Evolutionary conservation across 768 basidiomycete genomes (phyloP).

Genomic region (Filobasidium floriforme): DNA sequence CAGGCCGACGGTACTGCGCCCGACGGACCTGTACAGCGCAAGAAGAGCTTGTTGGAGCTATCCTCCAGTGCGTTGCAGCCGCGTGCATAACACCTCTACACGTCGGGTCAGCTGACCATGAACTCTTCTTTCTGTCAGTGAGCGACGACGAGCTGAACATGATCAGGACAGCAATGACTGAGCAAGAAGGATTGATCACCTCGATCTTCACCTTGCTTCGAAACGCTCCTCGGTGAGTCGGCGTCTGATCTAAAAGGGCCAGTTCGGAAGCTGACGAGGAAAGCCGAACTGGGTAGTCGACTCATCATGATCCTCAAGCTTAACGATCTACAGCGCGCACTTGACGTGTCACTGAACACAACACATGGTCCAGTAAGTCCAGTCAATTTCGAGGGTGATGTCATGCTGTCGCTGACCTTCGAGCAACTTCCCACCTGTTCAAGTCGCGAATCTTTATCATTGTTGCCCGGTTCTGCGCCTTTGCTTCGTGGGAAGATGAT

Average conservation of each 20-base stretch:
- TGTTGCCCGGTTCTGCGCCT: conserved; percentile 75
- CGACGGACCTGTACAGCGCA: neutral
- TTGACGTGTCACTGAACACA: conserved; percentile 77
- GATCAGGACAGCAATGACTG: conserved; percentile 72
- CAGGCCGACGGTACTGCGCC: conserved; percentile 5
- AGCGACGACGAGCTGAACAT: conserved; percentile 70
- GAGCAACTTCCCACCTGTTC: neutral
- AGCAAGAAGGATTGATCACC: conserved; percentile 69
- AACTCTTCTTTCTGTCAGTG: conserved; percentile 13
- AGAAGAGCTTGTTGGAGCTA: conserved; percentile 22
- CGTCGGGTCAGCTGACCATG: neutral
- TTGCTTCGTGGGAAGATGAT: conserved; percentile 34
- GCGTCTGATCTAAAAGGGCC: neutral
- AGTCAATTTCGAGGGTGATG: neutral
- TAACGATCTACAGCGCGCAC: conserved; percentile 70
- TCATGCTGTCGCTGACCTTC: neutral
- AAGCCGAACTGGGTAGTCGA: conserved; percentile 26
- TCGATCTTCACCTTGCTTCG: conserved; percentile 83
- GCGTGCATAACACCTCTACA: neutral
- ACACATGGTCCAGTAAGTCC: conserved; percentile 50
- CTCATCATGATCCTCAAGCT: conserved; percentile 50
- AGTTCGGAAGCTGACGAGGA: conserved; percentile 58
- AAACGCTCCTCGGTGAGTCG: conserved; percentile 62
- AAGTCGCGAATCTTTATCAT: conserved; percentile 85
- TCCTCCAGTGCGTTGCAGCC: conserved; percentile 14